Percentiles rank a stretch among this genome's conserved stretches.
Conservation (phyloP, 257 asterid genomes). For the Petunia axillaris region DNA sequence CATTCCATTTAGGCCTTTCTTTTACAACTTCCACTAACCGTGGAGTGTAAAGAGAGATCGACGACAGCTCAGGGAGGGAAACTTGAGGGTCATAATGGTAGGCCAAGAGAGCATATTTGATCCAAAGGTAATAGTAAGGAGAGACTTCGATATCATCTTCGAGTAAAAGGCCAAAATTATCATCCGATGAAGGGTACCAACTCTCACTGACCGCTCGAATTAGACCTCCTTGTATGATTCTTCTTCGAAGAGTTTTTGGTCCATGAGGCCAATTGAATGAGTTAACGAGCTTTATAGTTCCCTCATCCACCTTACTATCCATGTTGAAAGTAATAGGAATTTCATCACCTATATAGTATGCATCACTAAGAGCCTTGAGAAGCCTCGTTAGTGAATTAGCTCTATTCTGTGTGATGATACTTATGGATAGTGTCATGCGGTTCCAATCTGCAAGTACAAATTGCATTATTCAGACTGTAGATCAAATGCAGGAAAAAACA, state of each 20-base stretch:
- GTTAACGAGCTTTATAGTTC: slow-evolving; percentile 67
- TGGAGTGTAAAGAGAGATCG: slow-evolving; percentile 92
- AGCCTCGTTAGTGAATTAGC: slow-evolving; percentile 67
- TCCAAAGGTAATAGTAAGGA: slow-evolving; percentile 89
- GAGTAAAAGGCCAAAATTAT: slow-evolving; percentile 77
- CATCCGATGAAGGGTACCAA: slow-evolving; percentile 93
- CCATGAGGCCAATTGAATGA: slow-evolving; percentile 89
- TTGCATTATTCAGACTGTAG: slow-evolving; percentile 15
- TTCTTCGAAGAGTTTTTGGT: slow-evolving; percentile 64
- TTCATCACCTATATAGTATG: slow-evolving; percentile 85
- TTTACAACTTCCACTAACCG: slow-evolving; percentile 89
- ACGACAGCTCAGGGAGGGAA: slow-evolving; percentile 81
- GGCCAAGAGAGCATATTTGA: slow-evolving; percentile 75
- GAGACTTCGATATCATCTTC: slow-evolving; percentile 97
- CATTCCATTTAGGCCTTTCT: slow-evolving; percentile 94
- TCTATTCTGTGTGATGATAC: slow-evolving; percentile 85
- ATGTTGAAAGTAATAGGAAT: slow-evolving; percentile 79
- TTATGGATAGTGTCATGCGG: slow-evolving; percentile 67
- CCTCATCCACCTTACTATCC: slow-evolving; percentile 86
- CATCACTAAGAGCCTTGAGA: slow-evolving; percentile 69
- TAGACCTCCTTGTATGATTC: slow-evolving; percentile 94
- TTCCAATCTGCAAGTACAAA: slow-evolving; percentile 74
- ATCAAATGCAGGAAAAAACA: not conserved
- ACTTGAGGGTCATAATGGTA: slow-evolving; percentile 92
- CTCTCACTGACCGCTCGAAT: slow-evolving; percentile 93